Percentiles rank a stretch among this genome's conserved stretches.
phyloP scores from a whole-genome alignment of 805 yeast genomes.

The Candida xyloterini region DNA sequence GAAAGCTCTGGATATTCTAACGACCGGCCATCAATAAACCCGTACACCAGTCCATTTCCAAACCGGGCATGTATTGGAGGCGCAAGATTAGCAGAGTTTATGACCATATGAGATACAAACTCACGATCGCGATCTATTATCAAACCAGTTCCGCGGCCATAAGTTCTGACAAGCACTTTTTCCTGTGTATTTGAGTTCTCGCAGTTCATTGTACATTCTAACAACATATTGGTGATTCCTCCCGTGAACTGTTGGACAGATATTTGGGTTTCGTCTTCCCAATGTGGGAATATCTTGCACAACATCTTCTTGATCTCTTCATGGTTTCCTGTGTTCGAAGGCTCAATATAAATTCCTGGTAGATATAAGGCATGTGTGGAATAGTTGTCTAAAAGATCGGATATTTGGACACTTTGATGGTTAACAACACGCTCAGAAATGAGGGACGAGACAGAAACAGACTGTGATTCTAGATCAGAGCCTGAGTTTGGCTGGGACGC shows the following conservation, averaged over 20 bases:
- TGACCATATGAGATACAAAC: slow-evolving; percentile 63
- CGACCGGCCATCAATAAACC: slow-evolving; percentile 63
- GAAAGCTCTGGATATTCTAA: slow-evolving; percentile 54
- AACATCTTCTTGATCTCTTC: slow-evolving; percentile 40
- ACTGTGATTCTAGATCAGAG: slow-evolving; percentile 16
- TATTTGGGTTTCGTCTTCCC: slow-evolving; percentile 30
- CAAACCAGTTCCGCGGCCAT: slow-evolving; percentile 69
- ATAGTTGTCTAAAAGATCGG: slow-evolving; percentile 28
- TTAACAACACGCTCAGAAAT: slow-evolving; percentile 3
- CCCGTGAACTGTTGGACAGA: slow-evolving; percentile 49
- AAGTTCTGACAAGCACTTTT: slow-evolving; percentile 59
- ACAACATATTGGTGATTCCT: slow-evolving; percentile 61
- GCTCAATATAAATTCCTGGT: slow-evolving; percentile 42
- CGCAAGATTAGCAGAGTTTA: slow-evolving; percentile 59
- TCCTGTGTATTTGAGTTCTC: slow-evolving; percentile 23
- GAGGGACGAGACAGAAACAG: slow-evolving; percentile 10
- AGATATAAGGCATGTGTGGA: slow-evolving; percentile 49
- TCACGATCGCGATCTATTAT: slow-evolving; percentile 75
- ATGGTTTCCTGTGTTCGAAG: slow-evolving; percentile 31
- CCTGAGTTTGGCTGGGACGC: slow-evolving; percentile 9
- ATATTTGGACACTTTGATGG: slow-evolving; percentile 7
- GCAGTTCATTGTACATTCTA: slow-evolving; percentile 39
- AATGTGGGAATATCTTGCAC: slow-evolving; percentile 42
- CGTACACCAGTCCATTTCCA: slow-evolving; percentile 71
- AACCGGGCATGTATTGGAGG: slow-evolving; percentile 68